Conservation (phyloP, 768 basidiomycete species). For the Psilocybe sp. region DNA sequence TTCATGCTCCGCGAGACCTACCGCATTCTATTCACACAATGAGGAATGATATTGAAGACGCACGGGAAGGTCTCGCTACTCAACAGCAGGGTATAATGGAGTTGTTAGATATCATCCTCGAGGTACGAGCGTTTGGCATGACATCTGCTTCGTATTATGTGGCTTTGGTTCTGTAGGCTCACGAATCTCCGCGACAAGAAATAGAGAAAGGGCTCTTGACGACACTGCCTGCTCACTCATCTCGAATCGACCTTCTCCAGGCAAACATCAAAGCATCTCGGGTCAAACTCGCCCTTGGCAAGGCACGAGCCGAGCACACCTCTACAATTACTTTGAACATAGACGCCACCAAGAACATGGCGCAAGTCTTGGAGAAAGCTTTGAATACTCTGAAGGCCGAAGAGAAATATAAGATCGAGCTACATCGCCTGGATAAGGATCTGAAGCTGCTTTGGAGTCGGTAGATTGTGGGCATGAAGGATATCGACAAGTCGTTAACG, state of each 20-base stretch:
- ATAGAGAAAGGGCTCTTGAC: conserved; percentile 7
- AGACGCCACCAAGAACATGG: conserved; percentile 21
- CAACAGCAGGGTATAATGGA: neutral
- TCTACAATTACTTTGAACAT: conserved; percentile 35
- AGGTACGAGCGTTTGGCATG: neutral
- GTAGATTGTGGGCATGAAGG: conserved; percentile 39
- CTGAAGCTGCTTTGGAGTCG: conserved; percentile 36
- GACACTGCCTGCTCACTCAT: conserved; percentile 22
- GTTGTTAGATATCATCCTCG: neutral
- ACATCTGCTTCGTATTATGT: neutral
- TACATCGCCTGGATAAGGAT: conserved; percentile 32
- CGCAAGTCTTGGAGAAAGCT: conserved; percentile 29
- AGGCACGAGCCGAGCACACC: conserved; percentile 31
- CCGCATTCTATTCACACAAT: no score
- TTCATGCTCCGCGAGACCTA: no score
- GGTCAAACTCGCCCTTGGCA: conserved; percentile 46
- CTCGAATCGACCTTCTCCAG: conserved; percentile 37
- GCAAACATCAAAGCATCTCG: conserved; percentile 45
- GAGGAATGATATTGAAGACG: no score
- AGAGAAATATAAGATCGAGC: conserved; percentile 36
- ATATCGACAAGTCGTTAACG: conserved; percentile 45
- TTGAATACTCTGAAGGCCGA: conserved; percentile 31
- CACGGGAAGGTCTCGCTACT: no score
- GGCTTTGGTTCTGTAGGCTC: conserved; percentile 6
- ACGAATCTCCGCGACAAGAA: conserved; percentile 8